Evolutionary conservation across 1,284 basidiomycete species (phyloP).

Genomic region (Termitomyces sp.): DNA sequence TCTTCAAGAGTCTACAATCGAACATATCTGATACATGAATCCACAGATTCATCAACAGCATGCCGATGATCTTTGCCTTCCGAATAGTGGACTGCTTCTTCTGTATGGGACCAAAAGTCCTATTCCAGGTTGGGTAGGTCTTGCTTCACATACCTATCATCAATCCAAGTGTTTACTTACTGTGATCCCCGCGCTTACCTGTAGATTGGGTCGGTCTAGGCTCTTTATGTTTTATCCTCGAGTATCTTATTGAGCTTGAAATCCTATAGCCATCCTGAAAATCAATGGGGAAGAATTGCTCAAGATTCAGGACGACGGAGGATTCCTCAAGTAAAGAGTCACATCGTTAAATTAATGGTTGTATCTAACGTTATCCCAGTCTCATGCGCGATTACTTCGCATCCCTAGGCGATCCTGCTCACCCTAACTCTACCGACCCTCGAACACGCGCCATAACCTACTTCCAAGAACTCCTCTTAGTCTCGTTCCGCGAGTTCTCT

Average conservation of each 20-base stretch:
- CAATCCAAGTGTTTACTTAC: constrained; percentile 11
- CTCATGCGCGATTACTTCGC: constrained; percentile 94
- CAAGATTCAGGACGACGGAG: constrained; percentile 96
- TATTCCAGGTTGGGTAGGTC: constrained; percentile 93
- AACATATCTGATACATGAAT: background rate
- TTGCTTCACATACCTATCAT: background rate
- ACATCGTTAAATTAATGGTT: background rate
- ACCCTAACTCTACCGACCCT: constrained; percentile 86
- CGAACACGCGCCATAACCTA: constrained; percentile 92
- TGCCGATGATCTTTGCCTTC: constrained; percentile 99
- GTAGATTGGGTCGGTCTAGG: constrained; percentile 20
- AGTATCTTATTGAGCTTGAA: background rate
- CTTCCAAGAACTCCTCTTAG: constrained; percentile 95
- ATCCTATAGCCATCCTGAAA: constrained; percentile 80
- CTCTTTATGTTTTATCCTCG: background rate
- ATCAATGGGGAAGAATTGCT: constrained; percentile 95
- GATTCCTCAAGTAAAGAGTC: constrained; percentile 79
- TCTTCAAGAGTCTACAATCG: background rate
- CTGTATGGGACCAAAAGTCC: constrained; percentile 97
- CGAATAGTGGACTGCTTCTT: constrained; percentile 99
- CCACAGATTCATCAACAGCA: constrained; percentile 90
- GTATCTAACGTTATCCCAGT: constrained; percentile 34
- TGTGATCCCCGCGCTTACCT: background rate
- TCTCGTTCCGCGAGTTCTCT: constrained; percentile 97
- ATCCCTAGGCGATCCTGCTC: constrained; percentile 91